Evolutionary conservation across 2,329 filamentous ascomycete species (phyloP).

Genomic region (Botryotinia convoluta): DNA sequence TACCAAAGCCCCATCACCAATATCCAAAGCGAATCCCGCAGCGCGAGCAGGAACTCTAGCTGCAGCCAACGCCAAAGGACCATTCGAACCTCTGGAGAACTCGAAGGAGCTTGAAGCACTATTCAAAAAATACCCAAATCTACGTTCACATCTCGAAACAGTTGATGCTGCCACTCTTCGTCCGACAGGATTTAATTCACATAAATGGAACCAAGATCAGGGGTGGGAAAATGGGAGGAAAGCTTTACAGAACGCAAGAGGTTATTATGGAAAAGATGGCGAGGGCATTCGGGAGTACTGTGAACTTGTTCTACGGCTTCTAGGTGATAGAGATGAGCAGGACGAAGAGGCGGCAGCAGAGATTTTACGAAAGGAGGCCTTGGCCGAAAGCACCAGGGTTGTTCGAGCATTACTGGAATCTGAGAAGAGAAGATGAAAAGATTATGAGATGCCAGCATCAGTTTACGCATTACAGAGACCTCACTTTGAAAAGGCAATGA

Average conservation of each 20-base stretch:
- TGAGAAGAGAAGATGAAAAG: conserved; percentile 39
- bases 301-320: conserved; percentile 52
- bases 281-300: conserved; percentile 61
- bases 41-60: conserved; percentile 29
- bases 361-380: conserved; percentile 46
- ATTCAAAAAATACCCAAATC: conserved; percentile 52
- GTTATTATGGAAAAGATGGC: conserved; percentile 52
- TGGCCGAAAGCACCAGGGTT: conserved; percentile 45
- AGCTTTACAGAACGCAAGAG: conserved; percentile 51
- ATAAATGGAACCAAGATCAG: conserved; percentile 55
- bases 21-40: neutral
- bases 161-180: conserved; percentile 52
- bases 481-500: neutral
- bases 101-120: conserved; percentile 50
- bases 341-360: conserved; percentile 39
- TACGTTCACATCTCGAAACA: conserved; percentile 47
- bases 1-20: conserved; percentile 15
- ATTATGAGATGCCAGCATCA: neutral
- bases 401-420: conserved; percentile 49
- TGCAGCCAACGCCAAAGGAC: conserved; percentile 39
- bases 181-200: conserved; percentile 34
- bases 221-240: conserved; percentile 56
- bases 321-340: conserved; percentile 39
- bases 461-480: neutral
- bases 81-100: conserved; percentile 52